A percentile compares a stretch with the other conserved stretches of the same genome.
These are phyloP conservation scores for Colletotrichum kahawae DNA, from an alignment of 2,329 filamentous ascomycete species.

Conservation along the genomic window DNA sequence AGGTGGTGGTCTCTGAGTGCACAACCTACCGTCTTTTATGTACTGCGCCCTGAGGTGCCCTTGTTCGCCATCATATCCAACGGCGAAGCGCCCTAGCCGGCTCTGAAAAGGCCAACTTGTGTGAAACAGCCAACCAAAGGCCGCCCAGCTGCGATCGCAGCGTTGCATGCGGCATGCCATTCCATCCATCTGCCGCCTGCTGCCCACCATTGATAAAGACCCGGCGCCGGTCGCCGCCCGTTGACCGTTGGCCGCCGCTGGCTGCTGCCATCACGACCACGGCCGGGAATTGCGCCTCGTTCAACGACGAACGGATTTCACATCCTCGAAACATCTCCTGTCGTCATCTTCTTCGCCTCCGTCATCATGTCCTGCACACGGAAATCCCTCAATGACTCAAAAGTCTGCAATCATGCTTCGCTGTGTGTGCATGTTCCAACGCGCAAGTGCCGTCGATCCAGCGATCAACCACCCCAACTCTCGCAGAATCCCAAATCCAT, in stretches of 20 bases:
- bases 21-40: neutral
- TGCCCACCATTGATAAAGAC: neutral
- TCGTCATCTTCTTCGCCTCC: neutral
- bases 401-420: neutral
- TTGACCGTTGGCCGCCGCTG: neutral
- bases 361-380: neutral
- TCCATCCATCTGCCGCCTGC: conserved; percentile 7
- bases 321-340: neutral
- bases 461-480: neutral
- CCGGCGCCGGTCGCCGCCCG: neutral
- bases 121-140: neutral
- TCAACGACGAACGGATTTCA: neutral
- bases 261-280: neutral
- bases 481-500: neutral
- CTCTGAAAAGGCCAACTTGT: neutral
- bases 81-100: conserved; percentile 5
- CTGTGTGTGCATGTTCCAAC: neutral
- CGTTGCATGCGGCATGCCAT: conserved; percentile 2
- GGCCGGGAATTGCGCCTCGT: neutral
- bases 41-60: neutral
- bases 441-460: conserved; percentile 3
- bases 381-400: neutral
- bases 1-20: neutral
- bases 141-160: neutral
- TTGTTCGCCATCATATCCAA: neutral